phyloP scores from a whole-genome alignment of 2,329 filamentous ascomycete genomes.

The Venturiaceae sp. region DNA sequence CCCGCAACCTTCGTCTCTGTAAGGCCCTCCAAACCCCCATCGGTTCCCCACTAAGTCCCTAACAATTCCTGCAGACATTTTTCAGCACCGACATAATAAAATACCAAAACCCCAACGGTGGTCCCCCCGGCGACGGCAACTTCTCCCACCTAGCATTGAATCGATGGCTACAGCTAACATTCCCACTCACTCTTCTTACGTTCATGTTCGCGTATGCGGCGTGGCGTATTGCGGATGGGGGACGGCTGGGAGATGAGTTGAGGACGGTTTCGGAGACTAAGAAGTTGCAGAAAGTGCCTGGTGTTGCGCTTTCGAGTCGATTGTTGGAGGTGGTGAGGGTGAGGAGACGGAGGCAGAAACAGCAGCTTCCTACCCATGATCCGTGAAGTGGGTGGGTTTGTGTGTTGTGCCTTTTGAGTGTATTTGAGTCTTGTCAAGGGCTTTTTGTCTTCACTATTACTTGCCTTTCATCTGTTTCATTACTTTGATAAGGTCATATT shows the following conservation, averaged over 20 bases:
- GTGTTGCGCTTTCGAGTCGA: too few relatives aligned
- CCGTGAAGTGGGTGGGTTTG: too few relatives aligned
- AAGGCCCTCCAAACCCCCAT: background rate
- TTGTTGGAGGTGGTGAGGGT: too few relatives aligned
- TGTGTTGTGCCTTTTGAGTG: too few relatives aligned
- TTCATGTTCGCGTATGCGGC: slow-evolving; percentile 10
- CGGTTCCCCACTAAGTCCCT: background rate
- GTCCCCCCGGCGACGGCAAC: slow-evolving; percentile 10
- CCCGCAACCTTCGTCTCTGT: slow-evolving; percentile 6
- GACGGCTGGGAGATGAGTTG: background rate
- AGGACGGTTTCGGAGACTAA: too few relatives aligned
- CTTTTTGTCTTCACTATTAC: too few relatives aligned
- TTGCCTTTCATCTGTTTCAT: too few relatives aligned
- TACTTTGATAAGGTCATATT: too few relatives aligned
- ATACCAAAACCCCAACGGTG: slow-evolving; percentile 19
- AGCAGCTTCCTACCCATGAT: too few relatives aligned
- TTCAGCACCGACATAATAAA: slow-evolving; percentile 31
- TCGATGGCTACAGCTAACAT: slow-evolving; percentile 27
- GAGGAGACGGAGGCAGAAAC: too few relatives aligned
- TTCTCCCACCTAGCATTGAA: slow-evolving; percentile 22
- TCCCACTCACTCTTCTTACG: slow-evolving; percentile 27
- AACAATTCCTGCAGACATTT: slow-evolving; percentile 21
- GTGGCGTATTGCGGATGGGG: slow-evolving; percentile 1
- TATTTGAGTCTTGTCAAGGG: too few relatives aligned
- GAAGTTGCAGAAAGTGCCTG: too few relatives aligned